Conservation (phyloP, 202 grass and related monocot genomes). For the Brachypodium distachyon region DNA sequence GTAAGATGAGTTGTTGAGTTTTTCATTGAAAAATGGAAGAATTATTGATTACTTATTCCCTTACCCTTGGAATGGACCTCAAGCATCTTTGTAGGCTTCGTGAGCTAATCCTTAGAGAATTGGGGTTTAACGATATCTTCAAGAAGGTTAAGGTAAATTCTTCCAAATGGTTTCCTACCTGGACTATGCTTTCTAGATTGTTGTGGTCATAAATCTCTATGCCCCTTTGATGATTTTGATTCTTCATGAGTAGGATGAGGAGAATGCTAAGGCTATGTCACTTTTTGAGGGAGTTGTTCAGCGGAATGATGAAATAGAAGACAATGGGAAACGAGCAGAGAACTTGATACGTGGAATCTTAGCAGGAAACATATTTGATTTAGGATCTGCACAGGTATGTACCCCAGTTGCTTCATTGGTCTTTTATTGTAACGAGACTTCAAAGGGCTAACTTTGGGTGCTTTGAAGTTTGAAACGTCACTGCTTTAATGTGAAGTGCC, state of each 20-base stretch:
- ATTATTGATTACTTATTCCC: not conserved
- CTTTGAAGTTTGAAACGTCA: not conserved
- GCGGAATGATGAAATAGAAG: slow-evolving; percentile 87
- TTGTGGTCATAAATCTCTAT: slow-evolving; percentile 8
- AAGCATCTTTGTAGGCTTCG: slow-evolving; percentile 91
- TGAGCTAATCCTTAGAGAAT: slow-evolving; percentile 79
- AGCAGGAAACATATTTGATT: slow-evolving; percentile 98
- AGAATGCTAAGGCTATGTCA: slow-evolving; percentile 98
- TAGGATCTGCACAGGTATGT: slow-evolving; percentile 90
- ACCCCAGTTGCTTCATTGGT: not conserved
- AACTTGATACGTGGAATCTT: slow-evolving; percentile 90
- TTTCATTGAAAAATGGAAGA: not conserved
- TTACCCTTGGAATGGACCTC: slow-evolving; percentile 32
- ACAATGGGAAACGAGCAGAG: slow-evolving; percentile 62
- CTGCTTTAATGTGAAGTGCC: not conserved
- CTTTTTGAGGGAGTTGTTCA: slow-evolving; percentile 74
- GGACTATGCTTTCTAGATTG: not conserved
- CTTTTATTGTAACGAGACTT: not conserved
- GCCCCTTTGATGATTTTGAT: slow-evolving; percentile 18
- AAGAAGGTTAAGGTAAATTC: slow-evolving; percentile 89
- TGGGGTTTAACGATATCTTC: slow-evolving; percentile 95
- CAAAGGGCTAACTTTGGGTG: not conserved
- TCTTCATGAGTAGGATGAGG: slow-evolving; percentile 62
- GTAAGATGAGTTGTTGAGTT: slow-evolving; percentile 44
- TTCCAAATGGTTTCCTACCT: not conserved